These are phyloP conservation scores for Colletotrichum sp. DNA, from an alignment of 2,329 filamentous ascomycete genomes.

Conservation along the genomic window DNA sequence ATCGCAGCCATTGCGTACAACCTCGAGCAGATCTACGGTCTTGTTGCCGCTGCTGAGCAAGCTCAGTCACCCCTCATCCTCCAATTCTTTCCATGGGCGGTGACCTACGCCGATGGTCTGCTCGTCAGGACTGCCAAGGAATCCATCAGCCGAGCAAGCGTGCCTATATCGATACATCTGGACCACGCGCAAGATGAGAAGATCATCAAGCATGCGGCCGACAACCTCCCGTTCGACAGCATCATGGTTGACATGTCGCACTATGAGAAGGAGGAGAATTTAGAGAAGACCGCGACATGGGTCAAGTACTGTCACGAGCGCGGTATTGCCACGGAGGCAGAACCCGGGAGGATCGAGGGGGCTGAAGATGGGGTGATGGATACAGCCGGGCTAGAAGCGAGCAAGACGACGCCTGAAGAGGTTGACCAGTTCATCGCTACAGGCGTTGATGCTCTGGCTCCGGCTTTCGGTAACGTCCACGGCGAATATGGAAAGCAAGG, in stretches of 20 bases:
- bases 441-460: slow-evolving; percentile 76
- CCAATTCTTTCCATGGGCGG: slow-evolving; percentile 75
- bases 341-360: slow-evolving; percentile 69
- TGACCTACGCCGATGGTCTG: slow-evolving; percentile 63
- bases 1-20: slow-evolving; percentile 61
- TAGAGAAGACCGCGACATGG: slow-evolving; percentile 65
- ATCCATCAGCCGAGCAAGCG: slow-evolving; percentile 57
- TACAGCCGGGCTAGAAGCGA: slow-evolving; percentile 48
- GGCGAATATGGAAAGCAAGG: slow-evolving; percentile 74
- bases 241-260: slow-evolving; percentile 84
- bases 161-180: slow-evolving; percentile 68
- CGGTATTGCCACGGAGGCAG: slow-evolving; percentile 72
- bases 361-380: slow-evolving; percentile 73
- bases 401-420: slow-evolving; percentile 71
- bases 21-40: slow-evolving; percentile 72
- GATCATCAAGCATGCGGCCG: slow-evolving; percentile 61
- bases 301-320: slow-evolving; percentile 65
- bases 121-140: slow-evolving; percentile 61
- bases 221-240: slow-evolving; percentile 65
- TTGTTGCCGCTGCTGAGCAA: slow-evolving; percentile 69
- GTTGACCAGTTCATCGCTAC: slow-evolving; percentile 73
- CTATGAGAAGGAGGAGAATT: slow-evolving; percentile 73
- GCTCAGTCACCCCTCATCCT: slow-evolving; percentile 71
- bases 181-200: slow-evolving; percentile 66
- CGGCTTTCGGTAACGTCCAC: slow-evolving; percentile 79